Conservation (phyloP, 495 filamentous ascomycete genomes). For the Lepidopterella palustris region DNA sequence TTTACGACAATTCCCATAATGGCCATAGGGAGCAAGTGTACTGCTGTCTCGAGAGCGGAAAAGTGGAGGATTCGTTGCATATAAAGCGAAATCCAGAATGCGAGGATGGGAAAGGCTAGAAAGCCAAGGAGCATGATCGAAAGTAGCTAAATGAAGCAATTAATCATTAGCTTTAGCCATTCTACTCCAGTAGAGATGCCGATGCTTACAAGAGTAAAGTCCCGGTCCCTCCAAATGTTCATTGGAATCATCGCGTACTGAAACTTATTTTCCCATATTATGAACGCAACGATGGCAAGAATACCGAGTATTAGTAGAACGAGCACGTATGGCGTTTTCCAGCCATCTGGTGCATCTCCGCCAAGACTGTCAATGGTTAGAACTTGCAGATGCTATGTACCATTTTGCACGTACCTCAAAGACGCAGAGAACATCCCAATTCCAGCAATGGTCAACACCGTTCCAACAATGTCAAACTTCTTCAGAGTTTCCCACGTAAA, state of each 20-base stretch:
- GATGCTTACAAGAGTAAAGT: slow-evolving; percentile 33
- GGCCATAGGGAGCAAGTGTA: slow-evolving; percentile 37
- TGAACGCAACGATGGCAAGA: slow-evolving; percentile 32
- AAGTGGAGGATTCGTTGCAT: slow-evolving; percentile 41
- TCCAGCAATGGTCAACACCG: slow-evolving; percentile 55
- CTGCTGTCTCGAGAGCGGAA: slow-evolving; percentile 32
- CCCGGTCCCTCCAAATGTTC: slow-evolving; percentile 38
- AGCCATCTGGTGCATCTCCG: slow-evolving; percentile 42
- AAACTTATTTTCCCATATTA: slow-evolving; percentile 37
- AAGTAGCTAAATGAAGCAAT: slow-evolving; percentile 16
- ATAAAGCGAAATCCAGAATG: slow-evolving; percentile 52
- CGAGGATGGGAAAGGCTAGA: slow-evolving; percentile 30
- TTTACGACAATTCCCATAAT: slow-evolving; percentile 34
- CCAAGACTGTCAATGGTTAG: slow-evolving; percentile 36
- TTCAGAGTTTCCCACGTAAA: slow-evolving; percentile 47
- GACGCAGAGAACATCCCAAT: slow-evolving; percentile 59
- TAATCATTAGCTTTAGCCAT: neutral
- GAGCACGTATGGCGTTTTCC: slow-evolving; percentile 39
- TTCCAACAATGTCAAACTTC: slow-evolving; percentile 60
- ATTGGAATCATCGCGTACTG: slow-evolving; percentile 39
- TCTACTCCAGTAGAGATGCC: neutral
- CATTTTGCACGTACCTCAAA: slow-evolving; percentile 47
- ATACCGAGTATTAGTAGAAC: slow-evolving; percentile 36
- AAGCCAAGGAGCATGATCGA: slow-evolving; percentile 33
- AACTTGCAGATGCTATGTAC: neutral